Percentiles rank a stretch among this genome's conserved stretches.
Evolutionary conservation across 345 rosid genomes (phyloP).

Genomic region (Eutrema yunnanense): DNA sequence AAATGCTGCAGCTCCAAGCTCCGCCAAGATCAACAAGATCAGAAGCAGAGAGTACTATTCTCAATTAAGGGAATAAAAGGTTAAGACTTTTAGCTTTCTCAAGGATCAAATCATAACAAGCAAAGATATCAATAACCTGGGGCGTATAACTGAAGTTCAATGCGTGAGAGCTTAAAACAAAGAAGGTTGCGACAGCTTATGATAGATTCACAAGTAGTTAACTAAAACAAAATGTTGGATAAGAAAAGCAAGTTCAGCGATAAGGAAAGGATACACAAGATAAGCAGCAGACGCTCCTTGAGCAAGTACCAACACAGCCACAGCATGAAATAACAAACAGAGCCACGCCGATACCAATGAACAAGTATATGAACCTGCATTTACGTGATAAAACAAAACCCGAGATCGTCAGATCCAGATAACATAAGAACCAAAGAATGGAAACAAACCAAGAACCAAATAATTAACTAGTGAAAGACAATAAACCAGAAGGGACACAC

Average conservation of each 20-base stretch:
- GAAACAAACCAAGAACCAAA: not conserved
- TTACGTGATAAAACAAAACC: conserved; percentile 11
- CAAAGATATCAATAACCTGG: too few relatives aligned
- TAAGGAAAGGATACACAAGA: conserved; percentile 96
- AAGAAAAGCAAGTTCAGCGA: not conserved
- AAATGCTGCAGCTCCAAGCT: conserved; percentile 89
- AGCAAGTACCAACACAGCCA: conserved; percentile 77
- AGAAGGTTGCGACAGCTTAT: too few relatives aligned
- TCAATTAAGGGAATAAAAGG: conserved; percentile 54
- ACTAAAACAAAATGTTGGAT: not conserved
- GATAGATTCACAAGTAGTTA: not conserved
- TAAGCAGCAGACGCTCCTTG: conserved; percentile 91
- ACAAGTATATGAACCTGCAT: conserved; percentile 91
- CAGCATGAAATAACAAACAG: conserved; percentile 82
- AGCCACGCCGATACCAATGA: conserved; percentile 76
- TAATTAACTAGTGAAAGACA: not conserved
- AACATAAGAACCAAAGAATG: not conserved
- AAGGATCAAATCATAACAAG: not conserved
- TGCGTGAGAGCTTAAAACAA: too few relatives aligned
- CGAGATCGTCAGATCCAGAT: not conserved
- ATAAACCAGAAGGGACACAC: conserved; percentile 25
- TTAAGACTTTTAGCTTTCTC: not conserved
- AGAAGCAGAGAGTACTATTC: conserved; percentile 69
- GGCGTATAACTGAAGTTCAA: too few relatives aligned
- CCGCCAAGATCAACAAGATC: conserved; percentile 78